Conservation (phyloP, 169 alveolate genomes). For the Theileria sp. region DNA sequence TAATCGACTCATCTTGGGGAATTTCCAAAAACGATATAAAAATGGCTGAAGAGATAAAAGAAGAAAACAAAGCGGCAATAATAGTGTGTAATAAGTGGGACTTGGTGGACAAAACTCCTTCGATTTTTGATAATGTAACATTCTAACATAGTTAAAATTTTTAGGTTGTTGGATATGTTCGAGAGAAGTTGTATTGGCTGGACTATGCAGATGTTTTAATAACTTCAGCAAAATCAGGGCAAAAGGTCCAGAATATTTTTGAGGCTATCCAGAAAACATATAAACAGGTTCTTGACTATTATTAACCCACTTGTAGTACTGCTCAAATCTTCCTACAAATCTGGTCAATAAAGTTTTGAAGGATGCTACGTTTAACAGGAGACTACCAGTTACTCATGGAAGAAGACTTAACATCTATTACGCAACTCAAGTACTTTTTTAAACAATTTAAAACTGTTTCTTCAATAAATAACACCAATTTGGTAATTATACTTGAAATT, state of each 20-base stretch:
- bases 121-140: slow-evolving; percentile 65
- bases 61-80: slow-evolving; percentile 70
- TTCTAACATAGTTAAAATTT: background rate
- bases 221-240: slow-evolving; percentile 76
- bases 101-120: slow-evolving; percentile 71
- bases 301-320: slow-evolving; percentile 20
- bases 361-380: slow-evolving; percentile 71
- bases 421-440: slow-evolving; percentile 54
- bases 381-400: slow-evolving; percentile 69
- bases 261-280: slow-evolving; percentile 61
- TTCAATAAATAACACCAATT: background rate
- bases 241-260: slow-evolving; percentile 65
- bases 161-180: slow-evolving; percentile 64
- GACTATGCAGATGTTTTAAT: slow-evolving; percentile 71
- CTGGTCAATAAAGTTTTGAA: slow-evolving; percentile 62
- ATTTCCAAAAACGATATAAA: slow-evolving; percentile 71
- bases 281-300: slow-evolving; percentile 53
- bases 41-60: slow-evolving; percentile 70
- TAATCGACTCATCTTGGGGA: slow-evolving; percentile 75
- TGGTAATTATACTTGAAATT: background rate
- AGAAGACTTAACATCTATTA: slow-evolving; percentile 73
- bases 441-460: no score
- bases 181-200: slow-evolving; percentile 68
- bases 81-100: slow-evolving; percentile 81
- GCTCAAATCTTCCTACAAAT: slow-evolving; percentile 38